A percentile compares a stretch with the other conserved stretches of the same genome.
Conservation (phyloP, 106 monocot species). For the Dioscorea dumetorum region DNA sequence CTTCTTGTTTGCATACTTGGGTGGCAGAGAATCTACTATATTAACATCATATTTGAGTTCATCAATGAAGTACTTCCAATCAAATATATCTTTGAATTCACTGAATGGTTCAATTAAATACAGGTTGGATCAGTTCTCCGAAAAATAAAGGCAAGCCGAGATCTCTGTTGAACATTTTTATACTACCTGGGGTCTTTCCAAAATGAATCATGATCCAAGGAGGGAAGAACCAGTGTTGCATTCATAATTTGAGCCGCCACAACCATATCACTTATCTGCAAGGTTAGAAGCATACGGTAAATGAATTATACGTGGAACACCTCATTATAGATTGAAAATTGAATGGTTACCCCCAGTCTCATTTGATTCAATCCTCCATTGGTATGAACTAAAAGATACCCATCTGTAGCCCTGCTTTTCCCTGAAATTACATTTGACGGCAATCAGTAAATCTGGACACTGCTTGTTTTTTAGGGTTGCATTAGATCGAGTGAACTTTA, state of each 20-base stretch:
- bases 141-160: neutral
- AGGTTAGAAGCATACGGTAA: neutral
- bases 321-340: neutral
- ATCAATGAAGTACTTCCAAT: constrained; percentile 42
- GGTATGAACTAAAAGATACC: constrained; percentile 63
- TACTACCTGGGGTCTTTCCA: constrained; percentile 61
- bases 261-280: constrained; percentile 71
- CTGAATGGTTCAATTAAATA: constrained; percentile 12
- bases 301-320: neutral
- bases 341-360: constrained; percentile 60
- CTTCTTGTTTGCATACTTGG: constrained; percentile 11
- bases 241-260: constrained; percentile 59
- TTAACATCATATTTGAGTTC: constrained; percentile 44
- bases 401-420: constrained; percentile 21
- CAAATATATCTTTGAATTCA: constrained; percentile 69
- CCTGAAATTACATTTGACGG: constrained; percentile 6
- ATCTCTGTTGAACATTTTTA: too few relatives aligned
- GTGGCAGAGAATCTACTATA: constrained; percentile 50
- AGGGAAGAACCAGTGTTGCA: constrained; percentile 55
- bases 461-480: neutral
- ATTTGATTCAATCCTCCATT: constrained; percentile 95
- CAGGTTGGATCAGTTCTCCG: neutral
- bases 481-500: neutral
- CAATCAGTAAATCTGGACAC: neutral
- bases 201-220: constrained; percentile 17